Base-by-base conservation (phyloP, 1,284 basidiomycete species). In the Tremellales sp. region DNA sequence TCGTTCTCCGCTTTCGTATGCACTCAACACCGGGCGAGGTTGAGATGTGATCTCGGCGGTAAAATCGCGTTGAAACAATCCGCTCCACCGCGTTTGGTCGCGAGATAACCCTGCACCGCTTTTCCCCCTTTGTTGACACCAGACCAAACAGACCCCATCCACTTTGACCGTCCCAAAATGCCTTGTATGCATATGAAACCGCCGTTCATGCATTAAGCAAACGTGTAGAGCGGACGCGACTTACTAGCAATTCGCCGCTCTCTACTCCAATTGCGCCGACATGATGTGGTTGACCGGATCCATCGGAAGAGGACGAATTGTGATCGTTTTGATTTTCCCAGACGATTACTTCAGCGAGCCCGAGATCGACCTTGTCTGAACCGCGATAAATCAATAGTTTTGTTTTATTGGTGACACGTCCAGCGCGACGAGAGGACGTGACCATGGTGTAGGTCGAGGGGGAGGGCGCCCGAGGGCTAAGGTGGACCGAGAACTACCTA, bases 341-440 rank as follows among this genome's bases (percentile, higher is more conserved):
- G 40, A 69, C 60, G 51, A 72, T 88, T 65, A 87, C 86, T 72
- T 91, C 88, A 77, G 90, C 88, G 64, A 84, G 84, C 68, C 87
- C 60, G 55, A 85, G 80, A 51, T 87, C 84, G 69, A 88, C 79
- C 58, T 85, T 81, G 74, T 89, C 86, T 45, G 84, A 83, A 68
- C 89, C 88, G 76, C 87, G 81, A 72, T 82, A 79, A 77, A 91
- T 84, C 77, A 84, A 84, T 67, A 91, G 84, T 57, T 86, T 84
- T 64, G 86, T 88, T 80, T 90, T 91, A 79, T 89, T 89, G 74
- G 86, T 90, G 76, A 91, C 85, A 72, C 88, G 55, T 25, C 66
- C 68, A 19, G 67, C 68, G 24, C 70, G 54, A 41, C 70, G 52
- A n/a, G 65, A 65, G 33, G 70, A 66, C 54, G 67, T 65, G 43